Evolutionary conservation across 176 grass and related monocot genomes (phyloP), one percentile per base, ranked within the genome.

Genomic region (Rhynchospora breviuscula): DNA sequence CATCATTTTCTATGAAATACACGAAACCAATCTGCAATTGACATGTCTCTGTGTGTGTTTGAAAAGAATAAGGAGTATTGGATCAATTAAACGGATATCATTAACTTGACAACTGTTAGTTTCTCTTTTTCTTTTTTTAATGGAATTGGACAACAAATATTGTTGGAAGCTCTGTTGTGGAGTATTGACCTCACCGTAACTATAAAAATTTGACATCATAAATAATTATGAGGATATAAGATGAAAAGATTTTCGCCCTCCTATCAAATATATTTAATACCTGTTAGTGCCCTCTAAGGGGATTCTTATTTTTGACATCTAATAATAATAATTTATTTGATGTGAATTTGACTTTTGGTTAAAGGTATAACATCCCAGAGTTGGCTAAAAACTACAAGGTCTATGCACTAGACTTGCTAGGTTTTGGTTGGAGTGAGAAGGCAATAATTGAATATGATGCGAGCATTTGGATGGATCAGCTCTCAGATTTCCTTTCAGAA

Each of bases 391-490:
- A 71, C 69, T 91, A 98, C 84, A 98, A 93, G 92, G 95, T 98
- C 19, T 98, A 93, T 86, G 95, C 95, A 49, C 56, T 98, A 5
- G 95, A 98, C 84, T 88, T 98, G 87, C 90, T 98, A 60, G 95
- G 95, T 7, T 98, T 98, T 79, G 95, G 95, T 2, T 98, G 90
- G 95, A 98, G 92, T 63, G 95, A 98, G 79, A 98, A 98, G 82
- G 95, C 95, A 72, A 57, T 98, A 43, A 94, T 98, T 70, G 92
- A 98, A 7, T 98, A 98, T 82, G 95, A 98, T 63, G 83, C 92
- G 58, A 90, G 87, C 63, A 67, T 98, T 54, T 98, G 95, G 95
- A 91, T 89, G 90, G 95, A 98, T 35, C 95, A 98, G 82, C 86
- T 98, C 58, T 90, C 90, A 79, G 92, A 98, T 89, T 98, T 98